Evolutionary conservation across 495 filamentous ascomycete genomes (phyloP).

Genomic region (Daldinia caldariorum): DNA sequence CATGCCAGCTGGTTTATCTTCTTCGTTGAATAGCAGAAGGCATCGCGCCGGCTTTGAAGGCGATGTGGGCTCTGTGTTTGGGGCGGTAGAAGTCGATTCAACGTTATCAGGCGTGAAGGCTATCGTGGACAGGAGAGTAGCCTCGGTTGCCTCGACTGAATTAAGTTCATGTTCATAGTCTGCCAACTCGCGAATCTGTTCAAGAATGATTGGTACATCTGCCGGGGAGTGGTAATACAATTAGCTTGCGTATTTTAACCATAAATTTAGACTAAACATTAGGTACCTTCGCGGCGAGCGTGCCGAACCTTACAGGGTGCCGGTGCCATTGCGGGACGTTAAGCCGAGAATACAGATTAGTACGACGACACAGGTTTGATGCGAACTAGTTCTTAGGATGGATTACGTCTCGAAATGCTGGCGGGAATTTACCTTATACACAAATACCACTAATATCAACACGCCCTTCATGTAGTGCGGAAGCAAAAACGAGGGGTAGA

Average conservation of each 20-base stretch:
- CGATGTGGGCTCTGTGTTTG: conserved; percentile 55
- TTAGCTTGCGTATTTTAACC: conserved; percentile 3
- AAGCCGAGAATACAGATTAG: not conserved
- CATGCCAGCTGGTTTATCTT: conserved; percentile 60
- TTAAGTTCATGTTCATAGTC: conserved; percentile 81
- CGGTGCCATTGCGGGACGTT: conserved; percentile 29
- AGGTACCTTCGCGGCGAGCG: conserved; percentile 46
- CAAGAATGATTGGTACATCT: conserved; percentile 79
- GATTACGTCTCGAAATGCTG: not conserved
- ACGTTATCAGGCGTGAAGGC: conserved; percentile 69
- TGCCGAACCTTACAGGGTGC: conserved; percentile 43
- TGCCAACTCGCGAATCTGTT: conserved; percentile 87
- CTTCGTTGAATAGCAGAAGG: conserved; percentile 56
- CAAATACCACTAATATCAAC: conserved; percentile 5
- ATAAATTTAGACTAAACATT: not conserved
- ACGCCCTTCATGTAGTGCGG: conserved; percentile 21
- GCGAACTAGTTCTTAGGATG: not conserved
- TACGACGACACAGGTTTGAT: not conserved
- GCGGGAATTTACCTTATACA: conserved; percentile 4
- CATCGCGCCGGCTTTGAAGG: conserved; percentile 57
- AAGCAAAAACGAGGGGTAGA: conserved; percentile 13
- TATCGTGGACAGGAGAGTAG: conserved; percentile 77
- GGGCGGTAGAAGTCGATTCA: conserved; percentile 45
- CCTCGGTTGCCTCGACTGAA: conserved; percentile 80
- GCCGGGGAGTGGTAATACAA: not conserved